Evolutionary conservation across 768 basidiomycete genomes (phyloP), one percentile per base, ranked within the genome.

Genomic region (Favolaschia claudopus): DNA sequence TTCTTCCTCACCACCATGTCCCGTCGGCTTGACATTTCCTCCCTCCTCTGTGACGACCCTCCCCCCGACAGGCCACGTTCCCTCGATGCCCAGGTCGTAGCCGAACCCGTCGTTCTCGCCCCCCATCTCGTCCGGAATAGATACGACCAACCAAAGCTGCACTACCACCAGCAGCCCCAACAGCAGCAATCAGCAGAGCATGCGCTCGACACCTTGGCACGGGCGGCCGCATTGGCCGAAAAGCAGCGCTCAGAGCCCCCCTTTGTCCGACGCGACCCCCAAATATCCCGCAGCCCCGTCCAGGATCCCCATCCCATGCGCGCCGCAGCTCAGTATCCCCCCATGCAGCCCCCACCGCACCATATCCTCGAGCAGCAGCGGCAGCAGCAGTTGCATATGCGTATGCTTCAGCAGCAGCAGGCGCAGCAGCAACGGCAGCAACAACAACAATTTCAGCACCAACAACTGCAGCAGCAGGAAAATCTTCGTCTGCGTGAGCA

Each of bases 1-100:
- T 48, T 66, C 40, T 46, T 51, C 55, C 67, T 65, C 65, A 53
- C 68, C 70, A 66, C 73, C 68, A 89, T 89, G 87, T 85, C 88
- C 25, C 80, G 89, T 50, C 81, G 90, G 47, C 87, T 92, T 69
- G 87, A 87, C 67, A 92, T 93, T 22, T 88, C 89, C 14, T 89
- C 89, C 8, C 83, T 92, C 34, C 82, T 92, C 28, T 91, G 88
- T 68, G 76, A 81, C 66, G 83, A 85, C 69, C 58, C 49, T 10
- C 54, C 60, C 4, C 37, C 37, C 2, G 46, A 62, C 24, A 59
- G 44, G 20, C 62, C 60, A 24, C 60, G 58, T 47, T 67, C 58
- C n/a, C 60, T 15, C 31, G 3, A 38, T 58, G 60, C 57, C 53
- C 54, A 67, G 65, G 55, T 67, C 65, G 38, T 66, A 51, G 48